Evolutionary conservation across 2,329 filamentous ascomycete genomes (phyloP), one percentile per base, ranked within the genome.

Genomic region (Phoma sp.): DNA sequence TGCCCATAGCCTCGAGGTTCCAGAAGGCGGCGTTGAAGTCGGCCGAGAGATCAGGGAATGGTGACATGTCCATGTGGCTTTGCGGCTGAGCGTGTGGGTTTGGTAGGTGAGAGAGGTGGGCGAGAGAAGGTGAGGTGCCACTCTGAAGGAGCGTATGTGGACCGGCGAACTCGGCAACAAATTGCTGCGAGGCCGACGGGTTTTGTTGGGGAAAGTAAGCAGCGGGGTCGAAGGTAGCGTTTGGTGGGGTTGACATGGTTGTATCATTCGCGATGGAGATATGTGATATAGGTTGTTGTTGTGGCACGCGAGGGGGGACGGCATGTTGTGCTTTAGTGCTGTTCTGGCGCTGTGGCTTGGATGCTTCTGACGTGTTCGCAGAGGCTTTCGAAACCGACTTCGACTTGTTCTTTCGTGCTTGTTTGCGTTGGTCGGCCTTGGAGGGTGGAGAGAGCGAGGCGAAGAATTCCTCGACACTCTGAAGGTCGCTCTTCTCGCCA

Each of bases 391-490:
- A 70, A 14, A 73, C 61, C 5, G 68, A 66, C 47, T 74, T 71
- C 1, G 63, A 71, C 61, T 78, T 77, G 54, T 71, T 74, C 51
- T 72, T 74, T 60, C 70, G 86, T 79, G 42, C 77, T 74, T 69
- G 78, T 78, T 72, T 85, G 76, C 60, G 85, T n/a, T 77, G 66
- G 14, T 76, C 76, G 7, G 77, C 71, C 53, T 77, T 77, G 6
- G 74, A 80, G 0, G 82, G 83, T 11, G 89, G 88, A 1, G 88
- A 90, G 30, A 96, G 79, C 42, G 87, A 91, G 5, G 90, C 90
- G 70, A 98, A 93, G 77, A 96, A 97, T 64, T 98, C 92, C 67
- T 96, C 93, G 0, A 97, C 92, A 4, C 91, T 96, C 68, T 95
- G 91, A n/a, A 96, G 80, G 71, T 96, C 91, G 2, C 91, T 87